Conservation (phyloP, 176 grass and related monocot species). For the Elaeis guineensis region DNA sequence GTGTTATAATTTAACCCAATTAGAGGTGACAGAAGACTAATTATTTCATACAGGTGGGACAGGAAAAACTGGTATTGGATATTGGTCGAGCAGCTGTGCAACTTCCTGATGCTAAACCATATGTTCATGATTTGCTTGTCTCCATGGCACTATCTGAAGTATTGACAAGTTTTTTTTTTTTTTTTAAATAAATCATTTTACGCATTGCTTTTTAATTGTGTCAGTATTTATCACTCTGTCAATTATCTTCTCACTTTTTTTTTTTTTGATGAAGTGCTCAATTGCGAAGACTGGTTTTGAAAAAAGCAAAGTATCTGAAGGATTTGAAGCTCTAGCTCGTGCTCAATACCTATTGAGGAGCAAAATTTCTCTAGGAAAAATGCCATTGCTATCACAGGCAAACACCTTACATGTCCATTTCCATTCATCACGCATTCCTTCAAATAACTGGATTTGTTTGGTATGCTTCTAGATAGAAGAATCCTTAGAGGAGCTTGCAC, state of each 20-base stretch:
- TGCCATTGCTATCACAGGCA: constrained; percentile 87
- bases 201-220: too few species aligned
- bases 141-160: constrained; percentile 96
- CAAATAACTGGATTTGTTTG: constrained; percentile 26
- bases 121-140: constrained; percentile 75
- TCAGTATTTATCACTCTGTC: too few species aligned
- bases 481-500: constrained; percentile 94
- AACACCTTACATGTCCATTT: constrained; percentile 19
- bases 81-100: constrained; percentile 67
- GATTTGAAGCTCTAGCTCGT: constrained; percentile 93
- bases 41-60: constrained; percentile 59
- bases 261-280: constrained; percentile 52
- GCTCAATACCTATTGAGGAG: constrained; percentile 84
- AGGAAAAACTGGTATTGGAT: constrained; percentile 77
- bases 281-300: constrained; percentile 92
- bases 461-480: constrained; percentile 76
- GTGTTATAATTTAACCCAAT: too few species aligned
- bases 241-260: background rate
- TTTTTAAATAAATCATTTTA: too few species aligned
- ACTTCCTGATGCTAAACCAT: constrained; percentile 60
- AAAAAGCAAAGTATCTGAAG: constrained; percentile 81
- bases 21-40: background rate
- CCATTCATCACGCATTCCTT: background rate
- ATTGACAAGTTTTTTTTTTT: background rate
- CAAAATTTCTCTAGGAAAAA: constrained; percentile 64